A percentile compares a stretch with the other conserved stretches of the same genome.
Conservation (phyloP, 192 early-diverging fungal genomes). For the Entomortierella beljakovae region DNA sequence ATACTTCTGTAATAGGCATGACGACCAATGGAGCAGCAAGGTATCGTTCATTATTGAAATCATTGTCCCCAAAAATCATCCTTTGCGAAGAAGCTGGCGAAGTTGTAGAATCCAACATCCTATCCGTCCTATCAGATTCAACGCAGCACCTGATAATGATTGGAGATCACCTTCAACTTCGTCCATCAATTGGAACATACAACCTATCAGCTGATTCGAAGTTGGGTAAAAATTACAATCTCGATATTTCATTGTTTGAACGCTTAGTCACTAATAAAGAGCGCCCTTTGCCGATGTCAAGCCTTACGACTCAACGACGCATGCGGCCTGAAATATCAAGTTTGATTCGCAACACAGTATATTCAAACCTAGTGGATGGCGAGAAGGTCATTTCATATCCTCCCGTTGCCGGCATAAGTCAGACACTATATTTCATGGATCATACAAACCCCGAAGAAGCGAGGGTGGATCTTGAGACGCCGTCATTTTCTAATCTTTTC, state of each 20-base stretch:
- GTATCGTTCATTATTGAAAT: slow-evolving; percentile 50
- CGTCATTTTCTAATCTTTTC: slow-evolving; percentile 60
- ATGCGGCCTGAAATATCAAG: slow-evolving; percentile 66
- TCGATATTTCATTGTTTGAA: slow-evolving; percentile 66
- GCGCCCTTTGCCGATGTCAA: slow-evolving; percentile 54
- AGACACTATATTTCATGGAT: slow-evolving; percentile 62
- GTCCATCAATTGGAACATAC: slow-evolving; percentile 47
- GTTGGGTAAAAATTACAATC: slow-evolving; percentile 47
- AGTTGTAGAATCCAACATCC: slow-evolving; percentile 66
- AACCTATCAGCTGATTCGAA: slow-evolving; percentile 49
- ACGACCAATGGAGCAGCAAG: slow-evolving; percentile 73
- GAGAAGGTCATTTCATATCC: slow-evolving; percentile 32
- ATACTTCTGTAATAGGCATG: slow-evolving; percentile 62
- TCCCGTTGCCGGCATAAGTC: slow-evolving; percentile 53
- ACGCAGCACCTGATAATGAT: slow-evolving; percentile 69
- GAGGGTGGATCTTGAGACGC: slow-evolving; percentile 52
- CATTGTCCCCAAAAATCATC: slow-evolving; percentile 60
- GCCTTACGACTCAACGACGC: slow-evolving; percentile 59
- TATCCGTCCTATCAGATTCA: slow-evolving; percentile 55
- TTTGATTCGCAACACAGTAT: slow-evolving; percentile 60
- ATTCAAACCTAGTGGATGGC: slow-evolving; percentile 58
- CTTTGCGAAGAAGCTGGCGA: slow-evolving; percentile 73
- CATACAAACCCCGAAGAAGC: slow-evolving; percentile 60
- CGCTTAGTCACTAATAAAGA: slow-evolving; percentile 45
- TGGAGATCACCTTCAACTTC: slow-evolving; percentile 58